Percentiles rank a stretch among this genome's conserved stretches.
phyloP scores from a whole-genome alignment of 2,329 filamentous ascomycete genomes.

The Penicillium sp. region DNA sequence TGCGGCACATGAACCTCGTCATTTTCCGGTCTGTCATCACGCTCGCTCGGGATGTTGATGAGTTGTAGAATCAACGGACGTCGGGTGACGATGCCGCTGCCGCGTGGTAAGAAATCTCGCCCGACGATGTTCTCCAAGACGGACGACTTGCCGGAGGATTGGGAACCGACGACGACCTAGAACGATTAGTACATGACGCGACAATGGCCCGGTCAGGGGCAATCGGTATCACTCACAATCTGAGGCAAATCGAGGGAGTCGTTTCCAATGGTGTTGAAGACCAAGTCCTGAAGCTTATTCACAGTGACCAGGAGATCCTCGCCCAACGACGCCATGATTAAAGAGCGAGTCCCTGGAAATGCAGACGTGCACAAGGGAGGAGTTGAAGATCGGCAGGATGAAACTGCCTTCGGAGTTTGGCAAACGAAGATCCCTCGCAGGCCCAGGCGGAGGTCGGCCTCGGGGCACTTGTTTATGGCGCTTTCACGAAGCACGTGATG shows the following conservation, averaged over 20 bases:
- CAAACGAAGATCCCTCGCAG: conserved; percentile 17
- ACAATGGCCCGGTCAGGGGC: background rate
- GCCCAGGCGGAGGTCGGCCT: conserved; percentile 10
- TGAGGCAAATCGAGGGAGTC: conserved; percentile 96
- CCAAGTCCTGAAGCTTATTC: conserved; percentile 97
- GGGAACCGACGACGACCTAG: conserved; percentile 95
- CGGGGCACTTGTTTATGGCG: conserved; percentile 22
- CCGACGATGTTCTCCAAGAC: conserved; percentile 99
- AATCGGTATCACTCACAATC: conserved; percentile 66
- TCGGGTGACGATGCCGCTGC: conserved; percentile 93
- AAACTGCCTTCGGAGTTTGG: conserved; percentile 10
- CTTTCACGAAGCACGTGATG: conserved; percentile 23
- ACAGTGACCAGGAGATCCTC: conserved; percentile 93
- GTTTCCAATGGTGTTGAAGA: conserved; percentile 99
- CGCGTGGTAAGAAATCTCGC: conserved; percentile 92
- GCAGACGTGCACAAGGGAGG: background rate
- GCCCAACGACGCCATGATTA: conserved; percentile 84
- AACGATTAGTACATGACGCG: conserved; percentile 20
- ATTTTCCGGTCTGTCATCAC: conserved; percentile 65
- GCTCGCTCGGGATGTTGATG: conserved; percentile 83
- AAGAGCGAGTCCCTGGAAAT: conserved; percentile 1
- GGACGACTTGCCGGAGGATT: conserved; percentile 97
- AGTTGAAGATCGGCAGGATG: conserved; percentile 5
- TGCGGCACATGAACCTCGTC: conserved; percentile 70
- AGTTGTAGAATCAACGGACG: conserved; percentile 94